Percentiles rank a stretch among this genome's conserved stretches.
phyloP scores from a whole-genome alignment of 179 eudicot species.

The Heliamphora pulchella region DNA sequence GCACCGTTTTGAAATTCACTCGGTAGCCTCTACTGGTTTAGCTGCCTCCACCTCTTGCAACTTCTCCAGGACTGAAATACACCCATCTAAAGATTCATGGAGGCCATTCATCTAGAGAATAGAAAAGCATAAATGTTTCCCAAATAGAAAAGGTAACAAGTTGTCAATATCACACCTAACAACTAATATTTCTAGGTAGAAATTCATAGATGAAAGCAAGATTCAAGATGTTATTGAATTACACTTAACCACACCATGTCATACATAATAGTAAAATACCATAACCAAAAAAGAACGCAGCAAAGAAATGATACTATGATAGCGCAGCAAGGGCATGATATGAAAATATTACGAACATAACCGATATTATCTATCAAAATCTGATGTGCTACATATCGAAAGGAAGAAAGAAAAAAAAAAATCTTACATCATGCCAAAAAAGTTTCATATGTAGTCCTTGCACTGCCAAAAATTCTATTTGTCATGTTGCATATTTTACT shows the following conservation, averaged over 20 bases:
- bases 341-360: background rate
- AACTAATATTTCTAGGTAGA: background rate
- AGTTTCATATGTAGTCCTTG: no score
- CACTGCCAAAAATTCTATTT: no score
- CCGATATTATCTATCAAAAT: background rate
- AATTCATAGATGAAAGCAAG: background rate
- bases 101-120: slow-evolving; percentile 48
- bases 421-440: background rate
- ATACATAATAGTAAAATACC: background rate
- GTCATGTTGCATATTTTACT: no score
- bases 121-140: background rate
- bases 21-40: slow-evolving; percentile 39
- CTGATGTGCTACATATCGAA: background rate
- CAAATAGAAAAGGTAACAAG: background rate
- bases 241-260: background rate
- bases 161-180: background rate
- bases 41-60: slow-evolving; percentile 45
- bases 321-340: background rate
- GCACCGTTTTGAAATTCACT: slow-evolving; percentile 19
- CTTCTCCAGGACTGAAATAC: slow-evolving; percentile 53
- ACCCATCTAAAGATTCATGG: slow-evolving; percentile 51
- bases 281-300: background rate
- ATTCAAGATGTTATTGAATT: background rate
- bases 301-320: background rate
- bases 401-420: background rate